phyloP scores from a whole-genome alignment of 257 asterid genomes.

The Penstemon newberryi region DNA sequence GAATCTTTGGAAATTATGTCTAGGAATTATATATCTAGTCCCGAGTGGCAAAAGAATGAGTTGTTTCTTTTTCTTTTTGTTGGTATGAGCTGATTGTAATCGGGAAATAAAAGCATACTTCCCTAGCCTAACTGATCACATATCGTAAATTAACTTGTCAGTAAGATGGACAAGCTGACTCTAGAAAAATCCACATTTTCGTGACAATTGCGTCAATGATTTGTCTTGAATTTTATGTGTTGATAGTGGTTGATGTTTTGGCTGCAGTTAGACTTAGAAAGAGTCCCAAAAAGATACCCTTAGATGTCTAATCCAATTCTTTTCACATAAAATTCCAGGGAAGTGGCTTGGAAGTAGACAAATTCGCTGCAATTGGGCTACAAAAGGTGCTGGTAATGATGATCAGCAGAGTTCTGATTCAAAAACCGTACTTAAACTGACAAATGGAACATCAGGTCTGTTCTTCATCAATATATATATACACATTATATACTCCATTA shows the following conservation, averaged over 20 bases:
- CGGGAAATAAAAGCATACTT: too few relatives aligned
- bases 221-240: constrained; percentile 1
- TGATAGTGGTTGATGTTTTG: not conserved
- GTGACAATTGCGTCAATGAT: not conserved
- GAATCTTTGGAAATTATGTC: not conserved
- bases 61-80: too few relatives aligned
- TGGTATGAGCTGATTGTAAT: too few relatives aligned
- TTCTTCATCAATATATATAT: not conserved
- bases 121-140: too few relatives aligned
- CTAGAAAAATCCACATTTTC: too few relatives aligned
- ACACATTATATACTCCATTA: too few relatives aligned
- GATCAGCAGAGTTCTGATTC: constrained; percentile 78
- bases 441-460: constrained; percentile 79
- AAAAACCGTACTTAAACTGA: constrained; percentile 82
- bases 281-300: too few relatives aligned
- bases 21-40: not conserved
- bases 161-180: too few relatives aligned
- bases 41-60: not conserved
- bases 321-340: too few relatives aligned
- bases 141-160: too few relatives aligned
- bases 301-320: not conserved
- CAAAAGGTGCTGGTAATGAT: constrained; percentile 88
- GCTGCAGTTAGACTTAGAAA: too few relatives aligned
- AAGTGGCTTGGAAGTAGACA: constrained; percentile 94
- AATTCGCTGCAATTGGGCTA: constrained; percentile 94